phyloP scores from a whole-genome alignment of 1,284 basidiomycete genomes.

The Ceratobasidium sp. region DNA sequence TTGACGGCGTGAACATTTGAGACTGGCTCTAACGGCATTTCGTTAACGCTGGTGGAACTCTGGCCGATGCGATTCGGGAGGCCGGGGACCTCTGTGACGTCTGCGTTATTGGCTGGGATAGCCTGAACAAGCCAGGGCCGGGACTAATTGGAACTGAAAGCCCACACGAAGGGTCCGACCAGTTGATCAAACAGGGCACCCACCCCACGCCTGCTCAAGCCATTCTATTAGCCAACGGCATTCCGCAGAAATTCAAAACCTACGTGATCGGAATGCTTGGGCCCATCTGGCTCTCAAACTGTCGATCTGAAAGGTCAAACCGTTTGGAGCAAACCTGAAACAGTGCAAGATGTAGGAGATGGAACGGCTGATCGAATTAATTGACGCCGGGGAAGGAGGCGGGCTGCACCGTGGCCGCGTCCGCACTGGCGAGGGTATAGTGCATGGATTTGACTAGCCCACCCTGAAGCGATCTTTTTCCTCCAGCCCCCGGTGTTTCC shows the following conservation, averaged over 20 bases:
- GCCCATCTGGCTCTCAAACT: constrained; percentile 56
- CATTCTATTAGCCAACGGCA: constrained; percentile 88
- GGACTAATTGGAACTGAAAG: constrained; percentile 84
- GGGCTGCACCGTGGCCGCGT: constrained; percentile 79
- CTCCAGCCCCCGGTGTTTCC: constrained; percentile 92
- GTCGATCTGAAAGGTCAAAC: too few species aligned
- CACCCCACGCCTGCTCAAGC: constrained; percentile 88
- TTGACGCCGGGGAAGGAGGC: constrained; percentile 72
- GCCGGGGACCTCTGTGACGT: constrained; percentile 85
- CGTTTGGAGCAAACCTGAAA: too few species aligned
- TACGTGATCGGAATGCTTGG: constrained; percentile 87
- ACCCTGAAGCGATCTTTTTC: constrained; percentile 89
- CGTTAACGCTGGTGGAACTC: constrained; percentile 76
- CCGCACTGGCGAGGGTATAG: constrained; percentile 78
- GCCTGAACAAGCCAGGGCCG: constrained; percentile 93
- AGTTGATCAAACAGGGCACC: constrained; percentile 86
- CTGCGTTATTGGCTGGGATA: constrained; percentile 96
- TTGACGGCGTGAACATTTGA: constrained; percentile 94
- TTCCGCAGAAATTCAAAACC: constrained; percentile 83
- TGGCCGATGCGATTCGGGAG: constrained; percentile 79
- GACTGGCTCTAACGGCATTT: constrained; percentile 92
- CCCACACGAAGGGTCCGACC: constrained; percentile 69
- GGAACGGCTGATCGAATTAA: constrained; percentile 45
- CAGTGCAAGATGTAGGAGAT: neutral
- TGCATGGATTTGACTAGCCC: constrained; percentile 71